These are phyloP conservation scores for Phylloporus sp. DNA, from an alignment of 768 basidiomycete species.

Conservation along the genomic window DNA sequence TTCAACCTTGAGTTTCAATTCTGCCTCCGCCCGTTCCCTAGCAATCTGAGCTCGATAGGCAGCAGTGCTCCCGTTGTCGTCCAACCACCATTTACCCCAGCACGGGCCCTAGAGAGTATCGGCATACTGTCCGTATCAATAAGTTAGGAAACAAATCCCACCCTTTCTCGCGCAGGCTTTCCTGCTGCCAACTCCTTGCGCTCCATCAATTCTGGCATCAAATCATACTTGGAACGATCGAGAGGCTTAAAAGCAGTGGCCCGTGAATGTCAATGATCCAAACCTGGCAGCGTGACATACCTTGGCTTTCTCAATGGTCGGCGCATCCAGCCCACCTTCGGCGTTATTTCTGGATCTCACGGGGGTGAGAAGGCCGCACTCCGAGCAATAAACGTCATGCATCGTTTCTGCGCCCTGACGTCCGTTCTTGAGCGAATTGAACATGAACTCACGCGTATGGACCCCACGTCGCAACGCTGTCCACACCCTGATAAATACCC, in stretches of 20 bases:
- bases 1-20: not conserved
- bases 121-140: not conserved
- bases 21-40: constrained; percentile 8
- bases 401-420: constrained; percentile 12
- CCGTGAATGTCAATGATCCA: no score
- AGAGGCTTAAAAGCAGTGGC: constrained; percentile 10
- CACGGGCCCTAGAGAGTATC: not conserved
- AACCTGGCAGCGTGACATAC: no score
- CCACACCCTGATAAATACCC: not conserved
- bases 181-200: not conserved
- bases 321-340: constrained; percentile 9
- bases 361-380: constrained; percentile 7
- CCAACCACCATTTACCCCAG: constrained; percentile 13
- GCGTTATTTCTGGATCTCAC: constrained; percentile 7
- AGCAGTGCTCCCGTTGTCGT: constrained; percentile 13
- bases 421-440: constrained; percentile 7
- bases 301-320: constrained; percentile 3
- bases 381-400: constrained; percentile 13
- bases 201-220: not conserved
- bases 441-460: constrained; percentile 10
- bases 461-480: constrained; percentile 13
- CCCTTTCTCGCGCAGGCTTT: not conserved
- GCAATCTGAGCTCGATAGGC: constrained; percentile 10
- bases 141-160: not conserved
- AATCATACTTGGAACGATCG: constrained; percentile 13